Evolutionary conservation across 148 eudicot genomes (phyloP).

Genomic region (Amaranthus hypochondriacus): DNA sequence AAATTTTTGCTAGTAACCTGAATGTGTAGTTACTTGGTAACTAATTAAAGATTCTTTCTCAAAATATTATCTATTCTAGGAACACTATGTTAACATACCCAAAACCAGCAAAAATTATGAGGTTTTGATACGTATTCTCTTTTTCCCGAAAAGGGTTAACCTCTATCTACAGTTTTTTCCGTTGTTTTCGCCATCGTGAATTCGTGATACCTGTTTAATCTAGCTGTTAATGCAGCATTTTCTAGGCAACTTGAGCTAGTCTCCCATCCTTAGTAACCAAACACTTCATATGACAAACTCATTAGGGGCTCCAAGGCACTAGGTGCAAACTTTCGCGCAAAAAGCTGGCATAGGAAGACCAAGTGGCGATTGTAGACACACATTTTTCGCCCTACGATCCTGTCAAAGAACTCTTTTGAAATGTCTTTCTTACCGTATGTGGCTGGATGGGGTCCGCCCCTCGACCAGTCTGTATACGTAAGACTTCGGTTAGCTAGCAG

Average conservation of each 20-base stretch:
- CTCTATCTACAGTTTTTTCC: neutral
- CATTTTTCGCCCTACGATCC: slow-evolving; percentile 19
- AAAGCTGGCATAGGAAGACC: slow-evolving; percentile 36
- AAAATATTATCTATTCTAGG: neutral
- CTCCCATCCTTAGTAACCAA: slow-evolving; percentile 29
- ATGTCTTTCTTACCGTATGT: slow-evolving; percentile 36
- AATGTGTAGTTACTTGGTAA: neutral
- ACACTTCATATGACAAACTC: slow-evolving; percentile 29
- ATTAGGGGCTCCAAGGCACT: slow-evolving; percentile 40
- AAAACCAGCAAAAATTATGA: neutral
- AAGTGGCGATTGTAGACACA: slow-evolving; percentile 36
- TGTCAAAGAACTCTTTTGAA: slow-evolving; percentile 26
- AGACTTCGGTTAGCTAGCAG: slow-evolving; percentile 42
- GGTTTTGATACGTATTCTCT: neutral
- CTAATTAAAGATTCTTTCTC: neutral
- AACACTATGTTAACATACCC: neutral
- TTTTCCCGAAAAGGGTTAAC: neutral
- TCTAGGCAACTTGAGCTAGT: neutral
- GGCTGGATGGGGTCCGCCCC: slow-evolving; percentile 55
- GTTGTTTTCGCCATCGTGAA: neutral
- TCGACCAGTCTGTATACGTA: slow-evolving; percentile 49
- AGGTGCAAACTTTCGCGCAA: slow-evolving; percentile 47
- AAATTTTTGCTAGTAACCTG: neutral
- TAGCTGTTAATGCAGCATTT: neutral
- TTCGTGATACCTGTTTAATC: neutral